A percentile compares a stretch with the other conserved stretches of the same genome.
Evolutionary conservation across 1,284 basidiomycete species (phyloP).

Genomic region (Volvariella surrecta): DNA sequence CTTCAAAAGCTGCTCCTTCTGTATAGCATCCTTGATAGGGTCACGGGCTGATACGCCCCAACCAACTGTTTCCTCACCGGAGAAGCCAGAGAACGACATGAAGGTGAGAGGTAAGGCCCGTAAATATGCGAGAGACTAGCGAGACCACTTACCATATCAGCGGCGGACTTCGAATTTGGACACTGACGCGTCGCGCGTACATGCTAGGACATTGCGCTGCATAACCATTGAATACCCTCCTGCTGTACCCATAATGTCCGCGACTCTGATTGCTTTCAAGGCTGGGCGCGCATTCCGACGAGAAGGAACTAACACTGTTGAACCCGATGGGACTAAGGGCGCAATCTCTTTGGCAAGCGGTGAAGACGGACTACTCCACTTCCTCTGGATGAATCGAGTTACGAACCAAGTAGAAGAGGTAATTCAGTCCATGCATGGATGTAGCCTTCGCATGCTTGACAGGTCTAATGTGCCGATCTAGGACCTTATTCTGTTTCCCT

Average conservation of each 20-base stretch:
- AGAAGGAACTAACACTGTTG: conserved; percentile 56
- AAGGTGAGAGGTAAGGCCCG: conserved; percentile 1
- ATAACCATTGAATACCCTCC: neutral
- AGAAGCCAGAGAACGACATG: conserved; percentile 42
- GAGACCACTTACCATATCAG: conserved; percentile 2
- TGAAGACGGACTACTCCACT: conserved; percentile 70
- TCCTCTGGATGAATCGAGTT: conserved; percentile 67
- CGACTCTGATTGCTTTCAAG: conserved; percentile 67
- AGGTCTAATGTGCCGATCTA: conserved; percentile 16
- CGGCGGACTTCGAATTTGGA: conserved; percentile 21
- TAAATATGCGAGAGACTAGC: conserved; percentile 1
- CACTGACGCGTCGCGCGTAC: conserved; percentile 33
- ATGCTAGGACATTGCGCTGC: conserved; percentile 4
- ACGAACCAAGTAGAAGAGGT: conserved; percentile 57
- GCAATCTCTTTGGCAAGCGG: conserved; percentile 56
- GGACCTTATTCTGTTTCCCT: conserved; percentile 74
- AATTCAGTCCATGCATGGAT: conserved; percentile 10
- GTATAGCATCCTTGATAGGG: conserved; percentile 63
- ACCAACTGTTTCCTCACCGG: conserved; percentile 44
- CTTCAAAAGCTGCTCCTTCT: conserved; percentile 46
- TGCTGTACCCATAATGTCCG: conserved; percentile 19
- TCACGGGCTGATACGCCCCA: conserved; percentile 54
- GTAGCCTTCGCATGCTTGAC: neutral
- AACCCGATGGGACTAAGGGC: conserved; percentile 60
- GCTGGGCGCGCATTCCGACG: conserved; percentile 69